These are phyloP conservation scores for Fusarium nodosum DNA, from an alignment of 2,329 filamentous ascomycete species.

Conservation along the genomic window DNA sequence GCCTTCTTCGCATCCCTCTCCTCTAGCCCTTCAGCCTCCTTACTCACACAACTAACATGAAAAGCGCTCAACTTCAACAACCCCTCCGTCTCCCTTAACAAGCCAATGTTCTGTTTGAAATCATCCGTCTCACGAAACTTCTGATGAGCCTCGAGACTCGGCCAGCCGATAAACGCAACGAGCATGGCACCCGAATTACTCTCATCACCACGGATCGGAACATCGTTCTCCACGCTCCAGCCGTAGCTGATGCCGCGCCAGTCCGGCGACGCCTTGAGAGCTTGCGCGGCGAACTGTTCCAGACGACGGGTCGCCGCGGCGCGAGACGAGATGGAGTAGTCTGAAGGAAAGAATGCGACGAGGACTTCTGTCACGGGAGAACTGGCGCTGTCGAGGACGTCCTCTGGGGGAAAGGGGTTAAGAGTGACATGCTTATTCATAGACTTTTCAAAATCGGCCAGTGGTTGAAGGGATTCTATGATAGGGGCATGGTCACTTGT, in stretches of 20 bases:
- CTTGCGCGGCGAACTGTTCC: constrained; percentile 32
- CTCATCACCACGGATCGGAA: constrained; percentile 50
- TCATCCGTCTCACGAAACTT: constrained; percentile 53
- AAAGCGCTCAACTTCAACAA: constrained; percentile 43
- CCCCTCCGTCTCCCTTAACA: constrained; percentile 45
- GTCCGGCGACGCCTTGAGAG: constrained; percentile 38
- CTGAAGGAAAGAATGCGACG: constrained; percentile 40
- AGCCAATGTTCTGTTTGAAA: constrained; percentile 53
- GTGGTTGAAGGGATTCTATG: constrained; percentile 39
- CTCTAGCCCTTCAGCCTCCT: constrained; percentile 16
- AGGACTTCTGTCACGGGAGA: constrained; percentile 45
- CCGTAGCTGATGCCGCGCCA: constrained; percentile 49
- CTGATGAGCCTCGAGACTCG: constrained; percentile 55
- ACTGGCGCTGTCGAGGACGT: constrained; percentile 40
- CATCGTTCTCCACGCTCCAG: constrained; percentile 53
- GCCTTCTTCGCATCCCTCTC: constrained; percentile 28
- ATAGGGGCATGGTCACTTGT: constrained; percentile 25
- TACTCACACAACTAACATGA: constrained; percentile 44
- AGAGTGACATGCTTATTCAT: constrained; percentile 45
- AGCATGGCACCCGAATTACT: constrained; percentile 46
- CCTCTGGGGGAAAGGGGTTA: constrained; percentile 41
- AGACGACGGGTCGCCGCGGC: constrained; percentile 37
- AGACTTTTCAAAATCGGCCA: constrained; percentile 32
- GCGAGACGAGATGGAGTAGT: constrained; percentile 40
- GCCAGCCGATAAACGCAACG: constrained; percentile 54